phyloP scores from a whole-genome alignment of 2,329 filamentous ascomycete genomes.

The Hirsutella rhossiliensis region DNA sequence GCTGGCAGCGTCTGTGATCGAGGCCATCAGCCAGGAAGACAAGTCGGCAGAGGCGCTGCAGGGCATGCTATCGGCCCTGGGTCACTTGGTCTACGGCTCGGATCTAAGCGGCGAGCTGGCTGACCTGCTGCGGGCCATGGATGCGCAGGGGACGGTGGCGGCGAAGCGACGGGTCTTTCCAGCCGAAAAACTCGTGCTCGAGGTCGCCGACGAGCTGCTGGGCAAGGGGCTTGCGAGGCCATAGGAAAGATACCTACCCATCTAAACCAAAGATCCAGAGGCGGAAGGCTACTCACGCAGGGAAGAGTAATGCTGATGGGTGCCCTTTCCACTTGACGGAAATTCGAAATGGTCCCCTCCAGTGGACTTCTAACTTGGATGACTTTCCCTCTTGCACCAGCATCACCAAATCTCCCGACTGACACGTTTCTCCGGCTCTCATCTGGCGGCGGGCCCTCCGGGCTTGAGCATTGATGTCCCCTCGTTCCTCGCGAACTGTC shows the following conservation, averaged over 20 bases:
- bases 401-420: no score
- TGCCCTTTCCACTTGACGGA: no score
- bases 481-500: no score
- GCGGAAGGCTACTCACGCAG: background rate
- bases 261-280: background rate
- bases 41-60: constrained; percentile 60
- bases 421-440: no score
- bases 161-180: constrained; percentile 45
- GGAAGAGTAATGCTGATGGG: no score
- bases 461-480: no score
- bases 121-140: constrained; percentile 68
- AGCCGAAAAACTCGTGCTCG: constrained; percentile 42
- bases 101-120: constrained; percentile 61
- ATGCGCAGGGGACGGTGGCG: constrained; percentile 53
- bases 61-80: constrained; percentile 65
- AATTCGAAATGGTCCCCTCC: no score
- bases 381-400: no score
- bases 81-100: constrained; percentile 61
- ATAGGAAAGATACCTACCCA: constrained; percentile 4
- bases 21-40: constrained; percentile 51
- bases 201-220: constrained; percentile 40
- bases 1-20: constrained; percentile 66
- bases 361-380: no score
- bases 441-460: no score
- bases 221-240: constrained; percentile 34